Base-by-base conservation (phyloP, 176 grass and related monocot genomes). In the Canna indica region DNA sequence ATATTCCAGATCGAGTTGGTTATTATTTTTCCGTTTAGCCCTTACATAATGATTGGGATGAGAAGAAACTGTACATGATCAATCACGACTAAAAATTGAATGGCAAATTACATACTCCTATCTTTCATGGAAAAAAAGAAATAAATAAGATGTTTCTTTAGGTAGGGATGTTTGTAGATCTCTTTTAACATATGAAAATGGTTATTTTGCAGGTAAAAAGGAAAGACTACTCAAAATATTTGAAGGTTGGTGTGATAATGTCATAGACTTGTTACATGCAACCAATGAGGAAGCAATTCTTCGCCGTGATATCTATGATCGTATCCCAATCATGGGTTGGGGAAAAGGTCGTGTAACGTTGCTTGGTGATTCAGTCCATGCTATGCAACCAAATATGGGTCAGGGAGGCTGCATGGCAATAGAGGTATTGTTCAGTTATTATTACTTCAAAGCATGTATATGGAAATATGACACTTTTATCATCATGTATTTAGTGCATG, bases 361-460 rank as follows among this genome's bases (percentile, higher is more conserved):
- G 85, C 88, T 97, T 72, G 89, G 94, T 68, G 94, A 97, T 74
- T 97, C 94, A 59, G 85, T 97, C 17, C 89, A 97, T 90, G 94
- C 94, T 76, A 97, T 97, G 94, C 94, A 97, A 57, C 94, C 94
- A 83, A 97, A 97, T 83, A 57, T 97, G 72, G 94, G 94, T 35
- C 94, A 97, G 85, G 94, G 94, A 67, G 94, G 94, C 27, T 97
- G 94, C 79, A 97, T 97, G 94, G 94, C 94, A 76, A 97, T 97
- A 57, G 89, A 97, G 94, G 94, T 97, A 87, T 67, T 48, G 1
- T 57, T 54, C n/a, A n/a, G n/a, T n/a, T n/a, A n/a, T n/a, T n/a
- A n/a, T n/a, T n/a, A n/a, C n/a, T n/a, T n/a, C n/a, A n/a, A n/a
- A n/a, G n/a, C n/a, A n/a, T n/a, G n/a, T n/a, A n/a, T n/a, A n/a